Evolutionary conservation across 257 asterid genomes (phyloP).

Genomic region (Gentiana dahurica): DNA sequence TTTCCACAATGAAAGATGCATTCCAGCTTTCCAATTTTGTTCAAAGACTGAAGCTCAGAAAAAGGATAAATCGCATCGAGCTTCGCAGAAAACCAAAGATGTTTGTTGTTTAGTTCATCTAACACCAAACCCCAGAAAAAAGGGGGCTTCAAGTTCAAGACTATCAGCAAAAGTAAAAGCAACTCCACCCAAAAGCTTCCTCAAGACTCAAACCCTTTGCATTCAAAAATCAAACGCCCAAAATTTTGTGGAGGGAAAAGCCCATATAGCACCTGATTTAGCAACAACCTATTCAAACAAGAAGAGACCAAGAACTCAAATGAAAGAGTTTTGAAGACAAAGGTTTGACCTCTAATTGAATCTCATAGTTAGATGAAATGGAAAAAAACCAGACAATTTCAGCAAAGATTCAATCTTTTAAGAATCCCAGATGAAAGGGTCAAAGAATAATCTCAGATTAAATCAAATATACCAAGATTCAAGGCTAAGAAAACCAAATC

Average conservation of each 20-base stretch:
- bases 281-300: slow-evolving; percentile 31
- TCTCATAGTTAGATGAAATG: background rate
- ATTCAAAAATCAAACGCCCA: slow-evolving; percentile 45
- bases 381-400: slow-evolving; percentile 9
- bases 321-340: slow-evolving; percentile 23
- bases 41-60: slow-evolving; percentile 18
- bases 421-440: slow-evolving; percentile 10
- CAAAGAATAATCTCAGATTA: no score
- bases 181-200: slow-evolving; percentile 44
- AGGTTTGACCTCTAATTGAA: slow-evolving; percentile 25
- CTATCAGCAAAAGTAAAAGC: slow-evolving; percentile 56
- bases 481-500: slow-evolving; percentile 6
- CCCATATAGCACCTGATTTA: slow-evolving; percentile 26
- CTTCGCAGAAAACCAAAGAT: slow-evolving; percentile 16
- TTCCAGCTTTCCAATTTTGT: slow-evolving; percentile 31
- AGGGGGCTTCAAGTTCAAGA: slow-evolving; percentile 27
- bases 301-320: slow-evolving; percentile 15
- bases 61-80: slow-evolving; percentile 23
- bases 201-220: slow-evolving; percentile 54
- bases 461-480: background rate
- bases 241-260: slow-evolving; percentile 43
- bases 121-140: slow-evolving; percentile 36
- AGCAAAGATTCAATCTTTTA: slow-evolving; percentile 25
- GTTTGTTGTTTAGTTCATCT: slow-evolving; percentile 34
- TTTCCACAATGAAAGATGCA: slow-evolving; percentile 99